A percentile compares a stretch with the other conserved stretches of the same genome.
These are phyloP conservation scores for Dendrocalamus latiflorus DNA, from an alignment of 202 grass and related monocot species.

Conservation along the genomic window DNA sequence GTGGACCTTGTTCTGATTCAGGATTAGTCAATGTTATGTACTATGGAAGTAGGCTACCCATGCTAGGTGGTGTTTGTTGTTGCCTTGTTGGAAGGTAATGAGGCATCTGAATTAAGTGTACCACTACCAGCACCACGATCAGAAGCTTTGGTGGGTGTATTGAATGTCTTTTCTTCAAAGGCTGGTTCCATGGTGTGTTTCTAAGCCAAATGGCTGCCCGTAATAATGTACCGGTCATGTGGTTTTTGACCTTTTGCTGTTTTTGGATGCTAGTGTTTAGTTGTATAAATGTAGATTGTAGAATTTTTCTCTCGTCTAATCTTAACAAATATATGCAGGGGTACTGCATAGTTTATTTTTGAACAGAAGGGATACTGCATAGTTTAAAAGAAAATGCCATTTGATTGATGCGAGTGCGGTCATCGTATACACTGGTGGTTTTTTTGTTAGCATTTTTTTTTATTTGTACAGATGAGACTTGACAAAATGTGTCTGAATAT, in stretches of 20 bases:
- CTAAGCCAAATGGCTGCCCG: neutral
- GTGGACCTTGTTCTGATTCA: neutral
- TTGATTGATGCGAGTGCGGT: neutral
- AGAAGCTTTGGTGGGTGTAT: neutral
- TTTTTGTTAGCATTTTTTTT: neutral
- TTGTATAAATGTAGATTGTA: slow-evolving; percentile 4
- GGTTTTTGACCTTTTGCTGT: neutral
- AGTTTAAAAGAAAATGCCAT: slow-evolving; percentile 7
- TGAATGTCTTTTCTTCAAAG: neutral
- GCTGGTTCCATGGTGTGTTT: neutral
- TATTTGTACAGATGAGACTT: neutral
- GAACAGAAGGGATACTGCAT: neutral
- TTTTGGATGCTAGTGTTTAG: neutral
- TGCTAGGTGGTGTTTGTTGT: neutral
- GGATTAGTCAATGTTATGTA: neutral
- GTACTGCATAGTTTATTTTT: slow-evolving; percentile 1
- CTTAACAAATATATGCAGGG: neutral
- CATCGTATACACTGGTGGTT: neutral
- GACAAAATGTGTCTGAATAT: neutral
- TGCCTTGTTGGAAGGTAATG: neutral
- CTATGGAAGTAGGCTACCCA: neutral
- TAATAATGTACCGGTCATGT: neutral
- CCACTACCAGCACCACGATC: neutral
- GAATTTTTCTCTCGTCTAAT: neutral
- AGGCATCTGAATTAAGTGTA: neutral